Conservation (phyloP, 148 eudicot genomes). For the Polygonum maritimum region DNA sequence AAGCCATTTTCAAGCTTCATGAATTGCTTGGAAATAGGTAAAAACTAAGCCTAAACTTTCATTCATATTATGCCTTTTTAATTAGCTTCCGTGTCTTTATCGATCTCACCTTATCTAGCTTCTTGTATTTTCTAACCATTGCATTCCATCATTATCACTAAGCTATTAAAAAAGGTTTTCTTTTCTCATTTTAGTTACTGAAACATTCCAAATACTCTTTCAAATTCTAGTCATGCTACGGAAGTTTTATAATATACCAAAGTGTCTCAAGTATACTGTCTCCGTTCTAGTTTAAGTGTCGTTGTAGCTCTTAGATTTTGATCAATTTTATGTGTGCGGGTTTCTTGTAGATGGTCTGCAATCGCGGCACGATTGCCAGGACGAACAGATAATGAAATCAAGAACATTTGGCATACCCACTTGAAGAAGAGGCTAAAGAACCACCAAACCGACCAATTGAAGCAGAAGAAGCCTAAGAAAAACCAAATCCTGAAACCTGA, state of each 20-base stretch:
- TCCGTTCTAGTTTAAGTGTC: no score
- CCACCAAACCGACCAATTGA: not conserved
- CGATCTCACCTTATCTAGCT: not conserved
- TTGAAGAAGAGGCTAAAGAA: constrained; percentile 5
- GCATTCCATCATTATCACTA: not conserved
- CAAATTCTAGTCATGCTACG: no score
- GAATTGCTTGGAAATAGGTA: constrained; percentile 69
- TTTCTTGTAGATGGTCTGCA: constrained; percentile 4
- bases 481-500: not conserved
- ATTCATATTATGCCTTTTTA: not conserved
- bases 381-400: constrained; percentile 7
- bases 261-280: no score
- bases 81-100: not conserved
- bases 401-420: constrained; percentile 10
- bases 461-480: not conserved
- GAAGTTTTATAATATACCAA: no score
- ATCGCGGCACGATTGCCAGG: constrained; percentile 4
- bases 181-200: no score
- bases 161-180: not conserved
- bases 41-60: not conserved
- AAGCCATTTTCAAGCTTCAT: constrained; percentile 54
- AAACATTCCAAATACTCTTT: not conserved
- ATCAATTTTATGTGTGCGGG: not conserved
- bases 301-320: not conserved
- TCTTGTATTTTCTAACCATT: not conserved